Base-by-base conservation (phyloP, 2,329 filamentous ascomycete species). In the Fusarium sterilihyphosum region DNA sequence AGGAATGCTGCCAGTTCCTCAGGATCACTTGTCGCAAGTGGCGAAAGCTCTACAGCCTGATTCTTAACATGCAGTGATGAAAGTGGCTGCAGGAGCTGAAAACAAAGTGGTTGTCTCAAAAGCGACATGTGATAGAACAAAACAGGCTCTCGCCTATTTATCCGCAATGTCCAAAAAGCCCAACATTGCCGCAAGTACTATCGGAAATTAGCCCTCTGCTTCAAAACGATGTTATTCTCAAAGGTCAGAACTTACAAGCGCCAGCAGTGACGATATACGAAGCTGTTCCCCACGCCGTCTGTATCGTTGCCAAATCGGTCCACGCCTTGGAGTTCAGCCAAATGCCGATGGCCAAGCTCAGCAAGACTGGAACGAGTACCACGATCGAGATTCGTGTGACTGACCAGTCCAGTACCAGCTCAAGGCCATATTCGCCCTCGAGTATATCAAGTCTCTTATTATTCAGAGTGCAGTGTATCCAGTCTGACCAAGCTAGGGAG, bases 21-120 rank as follows among this genome's bases (percentile, higher is more conserved):
- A 11, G 6, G 4, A 31, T 7, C 4, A n/a, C 2, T 43, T 5
- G 3, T 12, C 6, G 6, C 4, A 12, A 4, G 8, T 24, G 37
- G 12, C 11, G 12, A 18, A 24, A 8, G 4, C 0, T 8, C 26
- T 5, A 1, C 10, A 18, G n/a, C 46, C 46, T 40, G 49, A n/a
- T 35, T 17, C 0, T 7, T 4, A 29, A 10, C 0, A 7, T 24
- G 17, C 14, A 13, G 0, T 33, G n/a, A 0, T 8, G 18, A 24
- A 53, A 33, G 35, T 61, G 46, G 44, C 35, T 41, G 26, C 46
- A 26, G 41, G 12, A 61, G 58, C 46, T 61, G 26, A 33, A 33
- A 41, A 20, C 13, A 33, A 10, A 24, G 9, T 33, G 35, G 22
- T 20, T 41, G 52, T 13, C 6, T 11, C 2, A 10, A 22, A 49